phyloP scores from a whole-genome alignment of 805 yeast species.

The Priceomyces carsonii region DNA sequence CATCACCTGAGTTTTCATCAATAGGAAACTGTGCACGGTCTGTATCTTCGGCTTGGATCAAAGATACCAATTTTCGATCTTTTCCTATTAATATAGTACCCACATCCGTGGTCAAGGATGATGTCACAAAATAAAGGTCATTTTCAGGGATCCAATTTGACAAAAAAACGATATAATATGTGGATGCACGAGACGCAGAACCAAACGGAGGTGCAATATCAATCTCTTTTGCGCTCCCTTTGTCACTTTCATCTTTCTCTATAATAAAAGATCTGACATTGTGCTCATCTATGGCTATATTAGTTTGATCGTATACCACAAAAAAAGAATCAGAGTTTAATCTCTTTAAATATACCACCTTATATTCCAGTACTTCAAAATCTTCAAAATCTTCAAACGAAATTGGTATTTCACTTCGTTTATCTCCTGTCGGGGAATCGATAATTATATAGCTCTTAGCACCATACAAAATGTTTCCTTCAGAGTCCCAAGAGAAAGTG shows the following conservation, averaged over 20 bases:
- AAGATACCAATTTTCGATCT: slow-evolving; percentile 10
- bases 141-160: slow-evolving; percentile 38
- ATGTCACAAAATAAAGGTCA: slow-evolving; percentile 46
- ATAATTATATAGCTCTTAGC: slow-evolving; percentile 19
- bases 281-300: slow-evolving; percentile 29
- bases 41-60: slow-evolving; percentile 63
- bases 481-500: slow-evolving; percentile 12
- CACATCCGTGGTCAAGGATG: slow-evolving; percentile 67
- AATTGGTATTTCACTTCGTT: slow-evolving; percentile 9
- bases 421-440: slow-evolving; percentile 6
- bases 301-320: slow-evolving; percentile 25
- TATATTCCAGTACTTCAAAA: slow-evolving; percentile 14
- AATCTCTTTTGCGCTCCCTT: slow-evolving; percentile 26
- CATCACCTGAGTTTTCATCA: slow-evolving; percentile 62
- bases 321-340: slow-evolving; percentile 11
- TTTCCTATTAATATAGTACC: slow-evolving; percentile 29
- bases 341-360: slow-evolving; percentile 6
- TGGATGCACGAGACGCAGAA: slow-evolving; percentile 44
- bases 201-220: slow-evolving; percentile 58
- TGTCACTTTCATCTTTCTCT: slow-evolving; percentile 5
- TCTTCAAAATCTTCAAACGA: slow-evolving; percentile 2
- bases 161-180: slow-evolving; percentile 44
- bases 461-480: slow-evolving; percentile 21
- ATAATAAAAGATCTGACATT: slow-evolving; percentile 25
- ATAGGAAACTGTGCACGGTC: slow-evolving; percentile 75